phyloP scores from a whole-genome alignment of 352 stramenopile species.

The Pythium dissotocum region DNA sequence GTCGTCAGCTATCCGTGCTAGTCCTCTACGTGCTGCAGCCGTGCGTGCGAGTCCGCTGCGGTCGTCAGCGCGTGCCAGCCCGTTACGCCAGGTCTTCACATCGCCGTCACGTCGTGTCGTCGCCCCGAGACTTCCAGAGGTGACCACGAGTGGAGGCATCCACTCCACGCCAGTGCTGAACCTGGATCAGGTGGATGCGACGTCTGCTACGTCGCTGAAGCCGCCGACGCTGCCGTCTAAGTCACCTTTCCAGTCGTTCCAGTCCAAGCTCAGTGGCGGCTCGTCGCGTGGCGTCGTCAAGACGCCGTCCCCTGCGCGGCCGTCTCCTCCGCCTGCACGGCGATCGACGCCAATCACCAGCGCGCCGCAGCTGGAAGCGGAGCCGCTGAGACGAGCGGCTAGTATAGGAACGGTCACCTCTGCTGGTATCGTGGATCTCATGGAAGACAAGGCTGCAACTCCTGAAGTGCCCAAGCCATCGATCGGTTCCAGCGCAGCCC shows the following conservation, averaged over 20 bases:
- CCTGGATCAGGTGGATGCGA: conserved; percentile 17
- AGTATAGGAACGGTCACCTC: not conserved
- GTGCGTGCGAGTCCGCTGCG: conserved; percentile 22
- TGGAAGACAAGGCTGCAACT: conserved; percentile 21
- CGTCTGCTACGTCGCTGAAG: conserved; percentile 21
- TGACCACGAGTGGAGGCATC: conserved; percentile 4
- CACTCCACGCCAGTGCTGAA: conserved; percentile 35
- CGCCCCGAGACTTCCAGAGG: conserved; percentile 19
- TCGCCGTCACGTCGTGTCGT: conserved; percentile 24
- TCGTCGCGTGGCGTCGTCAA: conserved; percentile 11
- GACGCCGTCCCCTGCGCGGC: conserved; percentile 20
- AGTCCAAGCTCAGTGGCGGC: conserved; percentile 52
- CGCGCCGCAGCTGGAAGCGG: not conserved
- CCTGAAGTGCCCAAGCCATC: not conserved
- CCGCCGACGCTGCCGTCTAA: conserved; percentile 41
- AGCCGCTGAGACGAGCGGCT: not conserved
- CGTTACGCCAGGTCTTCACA: conserved; percentile 26
- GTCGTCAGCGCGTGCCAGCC: conserved; percentile 16
- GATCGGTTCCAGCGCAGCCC: not conserved
- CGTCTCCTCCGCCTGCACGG: conserved; percentile 9
- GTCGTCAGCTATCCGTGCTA: conserved; percentile 7
- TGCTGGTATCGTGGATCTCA: conserved; percentile 18
- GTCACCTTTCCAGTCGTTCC: conserved; percentile 81
- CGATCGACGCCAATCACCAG: conserved; percentile 13
- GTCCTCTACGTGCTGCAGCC: conserved; percentile 18